A percentile compares a stretch with the other conserved stretches of the same genome.
phyloP scores from a whole-genome alignment of 169 alveolate species.

The Plasmodium knowlesi region DNA sequence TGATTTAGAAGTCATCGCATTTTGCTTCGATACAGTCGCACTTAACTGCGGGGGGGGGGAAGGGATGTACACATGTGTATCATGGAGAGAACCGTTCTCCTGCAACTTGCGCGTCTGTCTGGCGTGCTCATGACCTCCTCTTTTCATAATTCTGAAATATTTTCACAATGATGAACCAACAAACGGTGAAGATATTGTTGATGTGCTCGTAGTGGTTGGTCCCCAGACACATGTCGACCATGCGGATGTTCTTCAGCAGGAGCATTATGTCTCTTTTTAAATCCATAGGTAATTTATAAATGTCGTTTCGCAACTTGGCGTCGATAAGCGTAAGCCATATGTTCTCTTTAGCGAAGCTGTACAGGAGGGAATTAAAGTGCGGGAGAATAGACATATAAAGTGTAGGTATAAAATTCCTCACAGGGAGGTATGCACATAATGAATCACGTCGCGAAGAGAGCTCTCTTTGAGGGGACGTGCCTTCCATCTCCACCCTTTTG shows the following conservation, averaged over 20 bases:
- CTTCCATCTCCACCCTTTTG: too few species aligned
- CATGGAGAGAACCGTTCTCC: neutral
- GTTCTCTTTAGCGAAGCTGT: conserved; percentile 46
- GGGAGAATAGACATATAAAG: neutral
- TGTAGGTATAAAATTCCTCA: neutral
- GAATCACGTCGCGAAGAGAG: neutral
- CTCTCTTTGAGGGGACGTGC: neutral
- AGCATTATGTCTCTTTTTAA: conserved; percentile 69
- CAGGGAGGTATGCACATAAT: neutral
- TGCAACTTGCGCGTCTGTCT: neutral
- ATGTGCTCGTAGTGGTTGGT: conserved; percentile 59
- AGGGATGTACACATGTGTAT: neutral
- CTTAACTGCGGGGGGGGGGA: neutral
- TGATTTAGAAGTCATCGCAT: neutral
- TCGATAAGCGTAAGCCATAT: conserved; percentile 59
- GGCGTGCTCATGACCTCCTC: neutral
- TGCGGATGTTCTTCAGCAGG: conserved; percentile 59
- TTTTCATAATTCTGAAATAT: conserved; percentile 74
- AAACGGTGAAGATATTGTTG: conserved; percentile 63
- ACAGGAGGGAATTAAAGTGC: neutral
- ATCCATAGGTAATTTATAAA: conserved; percentile 73
- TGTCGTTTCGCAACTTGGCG: conserved; percentile 48
- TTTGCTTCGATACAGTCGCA: neutral
- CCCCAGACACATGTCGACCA: conserved; percentile 33
- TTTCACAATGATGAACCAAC: conserved; percentile 74